Percentiles rank a stretch among this genome's conserved stretches.
Conservation (phyloP, 2,329 filamentous ascomycete species). For the Hypoxylon sp. region DNA sequence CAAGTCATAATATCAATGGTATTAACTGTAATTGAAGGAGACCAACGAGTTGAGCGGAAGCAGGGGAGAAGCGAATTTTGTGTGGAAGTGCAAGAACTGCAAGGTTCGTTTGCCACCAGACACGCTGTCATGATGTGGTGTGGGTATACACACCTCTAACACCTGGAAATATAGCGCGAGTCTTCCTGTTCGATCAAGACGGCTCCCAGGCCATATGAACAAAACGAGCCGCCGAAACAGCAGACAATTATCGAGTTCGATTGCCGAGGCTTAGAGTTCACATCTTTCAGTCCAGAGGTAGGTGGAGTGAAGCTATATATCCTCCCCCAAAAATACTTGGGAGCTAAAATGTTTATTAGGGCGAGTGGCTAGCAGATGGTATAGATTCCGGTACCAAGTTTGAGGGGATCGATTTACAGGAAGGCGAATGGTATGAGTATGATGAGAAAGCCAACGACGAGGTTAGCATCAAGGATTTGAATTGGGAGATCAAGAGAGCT, state of each 20-base stretch:
- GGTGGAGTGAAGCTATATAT: constrained; percentile 33
- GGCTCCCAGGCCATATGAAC: constrained; percentile 79
- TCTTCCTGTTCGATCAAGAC: constrained; percentile 88
- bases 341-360: constrained; percentile 64
- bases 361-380: constrained; percentile 90
- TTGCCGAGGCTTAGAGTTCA: constrained; percentile 93
- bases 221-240: constrained; percentile 78
- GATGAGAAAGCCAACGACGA: constrained; percentile 94
- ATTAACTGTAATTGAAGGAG: constrained; percentile 72
- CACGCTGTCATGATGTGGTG: background rate
- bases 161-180: constrained; percentile 71
- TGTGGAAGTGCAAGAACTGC: constrained; percentile 99
- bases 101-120: constrained; percentile 71
- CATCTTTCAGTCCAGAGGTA: constrained; percentile 91
- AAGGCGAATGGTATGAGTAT: constrained; percentile 98
- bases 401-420: constrained; percentile 81
- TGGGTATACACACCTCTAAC: constrained; percentile 20
- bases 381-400: constrained; percentile 87
- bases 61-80: constrained; percentile 96
- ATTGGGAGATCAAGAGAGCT: constrained; percentile 85
- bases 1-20: background rate
- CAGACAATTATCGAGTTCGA: constrained; percentile 92
- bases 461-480: constrained; percentile 90
- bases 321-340: background rate
- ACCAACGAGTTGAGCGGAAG: constrained; percentile 92